Evolutionary conservation across 192 early-diverging fungal species (phyloP), one percentile per base, ranked within the genome.

Genomic region (Coemansia sp.): DNA sequence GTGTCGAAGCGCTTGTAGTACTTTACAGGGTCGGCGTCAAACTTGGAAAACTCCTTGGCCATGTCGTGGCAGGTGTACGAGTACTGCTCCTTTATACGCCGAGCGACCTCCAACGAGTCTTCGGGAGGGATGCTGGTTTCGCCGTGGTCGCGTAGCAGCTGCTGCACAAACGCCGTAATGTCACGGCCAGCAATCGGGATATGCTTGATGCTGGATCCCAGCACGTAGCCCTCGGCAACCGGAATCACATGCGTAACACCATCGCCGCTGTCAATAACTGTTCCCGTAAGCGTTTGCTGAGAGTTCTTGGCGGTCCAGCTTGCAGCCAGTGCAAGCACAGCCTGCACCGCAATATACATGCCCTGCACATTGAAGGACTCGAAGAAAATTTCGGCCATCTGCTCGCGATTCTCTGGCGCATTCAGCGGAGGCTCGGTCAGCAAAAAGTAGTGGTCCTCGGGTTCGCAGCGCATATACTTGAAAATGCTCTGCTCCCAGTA

Each of bases 191-290:
- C 96, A 81, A 98, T 98, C 31, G 96, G 96, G 32, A 98, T 95
- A 77, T 93, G 91, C 80, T 96, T 97, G 80, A 98, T 97, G 40
- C 93, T 91, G 28, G 91, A 94, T 46, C 93, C 93, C 65, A 98
- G 89, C 37, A 98, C 96, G 69, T 97, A 98, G 45, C 96, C 96
- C 66, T 97, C 94, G 55, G 94, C 93, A 54, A 98, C 93, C 18
- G 96, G 96, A 64, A 98, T 98, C 40, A 98, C 96, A 72, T 98
- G 96, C 11, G 96, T 98, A 45, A 98, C 94, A 76, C 96, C 96
- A 81, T 97, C 96, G 39, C 96, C 96, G 64, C 87, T 88, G 73
- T 98, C 96, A 61, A 98, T 94, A 30, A 98, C 96, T 2, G 96
- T 98, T 57, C 96, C 96, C 8, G 96, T 98, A 58, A 98, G 81